Conservation (phyloP, 305 asterid genomes). For the Fraxinus greggii region DNA sequence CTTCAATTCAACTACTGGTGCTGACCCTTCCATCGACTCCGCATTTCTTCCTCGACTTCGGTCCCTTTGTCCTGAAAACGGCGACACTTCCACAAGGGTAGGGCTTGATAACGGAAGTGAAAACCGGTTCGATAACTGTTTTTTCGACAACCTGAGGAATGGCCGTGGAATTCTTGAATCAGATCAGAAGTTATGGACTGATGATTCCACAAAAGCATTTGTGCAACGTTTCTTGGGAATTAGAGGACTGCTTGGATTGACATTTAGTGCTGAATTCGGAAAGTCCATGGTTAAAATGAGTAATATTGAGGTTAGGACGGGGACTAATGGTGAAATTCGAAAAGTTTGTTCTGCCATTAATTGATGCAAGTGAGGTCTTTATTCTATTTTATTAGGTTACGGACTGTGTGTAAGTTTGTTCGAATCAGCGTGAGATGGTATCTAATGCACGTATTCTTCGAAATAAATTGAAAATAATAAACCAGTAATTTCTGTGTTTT, state of each 20-base stretch:
- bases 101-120: slow-evolving; percentile 52
- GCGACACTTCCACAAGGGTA: slow-evolving; percentile 38
- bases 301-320: slow-evolving; percentile 44
- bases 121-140: slow-evolving; percentile 39
- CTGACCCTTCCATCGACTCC: slow-evolving; percentile 51
- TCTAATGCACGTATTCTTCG: background rate
- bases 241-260: slow-evolving; percentile 45
- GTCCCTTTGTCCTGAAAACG: slow-evolving; percentile 46
- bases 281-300: slow-evolving; percentile 61
- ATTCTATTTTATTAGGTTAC: background rate
- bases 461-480: background rate
- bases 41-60: slow-evolving; percentile 46
- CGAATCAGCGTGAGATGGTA: background rate
- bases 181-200: slow-evolving; percentile 48
- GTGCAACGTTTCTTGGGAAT: slow-evolving; percentile 53
- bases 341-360: slow-evolving; percentile 57
- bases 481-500: background rate
- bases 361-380: background rate
- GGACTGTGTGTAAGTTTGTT: background rate
- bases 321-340: slow-evolving; percentile 48
- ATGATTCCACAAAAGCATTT: slow-evolving; percentile 27
- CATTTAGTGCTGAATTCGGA: slow-evolving; percentile 45
- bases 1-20: slow-evolving; percentile 41
- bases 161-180: slow-evolving; percentile 56
- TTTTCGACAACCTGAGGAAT: slow-evolving; percentile 43